These are phyloP conservation scores for Boletus rubescentipes DNA, from an alignment of 768 basidiomycete genomes.

Conservation along the genomic window DNA sequence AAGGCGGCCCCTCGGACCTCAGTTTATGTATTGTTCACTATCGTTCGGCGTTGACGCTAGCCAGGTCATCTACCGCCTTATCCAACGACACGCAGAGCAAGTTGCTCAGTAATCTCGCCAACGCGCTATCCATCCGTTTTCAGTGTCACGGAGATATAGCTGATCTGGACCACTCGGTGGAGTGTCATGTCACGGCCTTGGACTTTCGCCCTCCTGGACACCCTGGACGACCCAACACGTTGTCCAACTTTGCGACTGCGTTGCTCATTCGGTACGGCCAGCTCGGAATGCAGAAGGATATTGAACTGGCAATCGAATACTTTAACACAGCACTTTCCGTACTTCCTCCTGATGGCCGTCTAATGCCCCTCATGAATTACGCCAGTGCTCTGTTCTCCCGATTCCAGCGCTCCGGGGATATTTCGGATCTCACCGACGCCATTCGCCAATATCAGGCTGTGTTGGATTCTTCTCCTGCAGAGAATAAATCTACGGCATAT, in stretches of 20 bases:
- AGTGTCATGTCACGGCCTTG: slow-evolving; percentile 27
- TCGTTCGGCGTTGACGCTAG: slow-evolving; percentile 26
- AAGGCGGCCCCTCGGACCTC: slow-evolving; percentile 23
- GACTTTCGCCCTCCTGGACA: slow-evolving; percentile 28
- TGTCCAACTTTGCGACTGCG: slow-evolving; percentile 31
- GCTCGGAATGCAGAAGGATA: slow-evolving; percentile 21
- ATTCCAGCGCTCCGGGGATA: slow-evolving; percentile 21
- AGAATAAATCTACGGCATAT: slow-evolving; percentile 20
- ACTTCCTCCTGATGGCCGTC: slow-evolving; percentile 19
- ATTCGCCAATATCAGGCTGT: slow-evolving; percentile 25
- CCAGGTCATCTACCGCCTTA: slow-evolving; percentile 16
- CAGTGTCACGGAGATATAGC: slow-evolving; percentile 24
- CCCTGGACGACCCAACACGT: slow-evolving; percentile 20
- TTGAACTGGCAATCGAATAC: slow-evolving; percentile 30
- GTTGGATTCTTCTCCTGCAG: slow-evolving; percentile 15
- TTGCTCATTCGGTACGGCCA: slow-evolving; percentile 29
- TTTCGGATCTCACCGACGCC: slow-evolving; percentile 22
- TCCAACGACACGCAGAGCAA: slow-evolving; percentile 24
- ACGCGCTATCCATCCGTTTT: slow-evolving; percentile 27
- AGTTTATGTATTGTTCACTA: slow-evolving; percentile 27
- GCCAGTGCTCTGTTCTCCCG: slow-evolving; percentile 30
- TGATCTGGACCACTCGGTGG: slow-evolving; percentile 29
- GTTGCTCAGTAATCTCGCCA: slow-evolving; percentile 30
- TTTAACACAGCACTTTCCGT: slow-evolving; percentile 22
- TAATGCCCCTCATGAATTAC: slow-evolving; percentile 27